Base-by-base conservation (phyloP, 768 basidiomycete genomes). In the Psilocybe azurescens region DNA sequence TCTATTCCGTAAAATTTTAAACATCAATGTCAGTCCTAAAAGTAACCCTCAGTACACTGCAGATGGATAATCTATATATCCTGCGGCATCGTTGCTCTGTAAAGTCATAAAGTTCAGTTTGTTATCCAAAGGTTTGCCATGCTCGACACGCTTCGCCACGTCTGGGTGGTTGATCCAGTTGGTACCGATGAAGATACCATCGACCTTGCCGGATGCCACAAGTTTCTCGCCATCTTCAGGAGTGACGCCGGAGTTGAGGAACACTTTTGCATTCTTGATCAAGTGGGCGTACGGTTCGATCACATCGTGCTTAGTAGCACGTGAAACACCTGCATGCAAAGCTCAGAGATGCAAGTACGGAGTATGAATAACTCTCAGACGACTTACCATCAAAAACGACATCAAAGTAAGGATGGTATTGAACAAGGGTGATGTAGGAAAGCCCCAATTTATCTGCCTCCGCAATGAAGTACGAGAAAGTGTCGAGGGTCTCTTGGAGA, bases 161-260 rank as follows among this genome's bases (percentile, higher is more conserved):
- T 82, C 81, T 1, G 81, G 80, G 60, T 83, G 81, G 9, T 73
- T 70, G 50, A 81, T 74, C 70, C 72, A 81, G 44, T 69, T 59
- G 55, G 74, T 65, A 6, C 82, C 80, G 48, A 82, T 77, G 53
- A 72, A 71, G 13, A 78, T 71, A 0, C 70, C 80, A 48, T 81
- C 79, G 10, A 76, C 68, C 44, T 77, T 74, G 1, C 77, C 75
- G 4, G 68, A 62, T 5, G 70, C 39, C 28, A 83, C 62, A 18
- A 81, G 73, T 39, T 65, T 58, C 5, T 74, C 76, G 1, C 77
- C 80, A 63, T 80, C 79, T 28, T 72, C 72, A 1, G 78, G 77
- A 8, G 70, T 73, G 13, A 82, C 71, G 2, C 59, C 70, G 18
- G 63, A 70, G 63, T 82, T 82, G 56, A 80, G 59, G 66, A 80